Base-by-base conservation (phyloP, 2,329 filamentous ascomycete genomes). In the Neodidymelliopsis sp. region DNA sequence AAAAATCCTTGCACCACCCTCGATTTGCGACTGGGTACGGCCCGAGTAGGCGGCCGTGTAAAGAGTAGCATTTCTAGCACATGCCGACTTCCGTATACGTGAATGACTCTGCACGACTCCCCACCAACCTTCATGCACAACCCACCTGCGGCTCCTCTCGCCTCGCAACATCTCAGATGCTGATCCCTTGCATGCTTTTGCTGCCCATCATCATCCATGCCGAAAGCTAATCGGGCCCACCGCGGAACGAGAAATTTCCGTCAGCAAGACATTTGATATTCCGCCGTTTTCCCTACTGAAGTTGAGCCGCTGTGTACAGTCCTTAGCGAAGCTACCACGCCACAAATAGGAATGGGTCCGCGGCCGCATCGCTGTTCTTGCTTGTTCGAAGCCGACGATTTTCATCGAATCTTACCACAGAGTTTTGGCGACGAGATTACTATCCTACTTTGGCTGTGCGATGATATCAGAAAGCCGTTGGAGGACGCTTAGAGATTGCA, bases 11-110 rank as follows among this genome's bases (percentile, higher is more conserved):
- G 49, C 42, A 46, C 60, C 59, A 54, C 64, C 54, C 57, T 68
- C 62, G 67, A 70, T 69, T 62, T 68, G 61, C 66, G 62, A 65
- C 65, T 70, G 68, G 67, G 67, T 65, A 54, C 66, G 68, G 66
- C 43, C 65, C 67, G 66, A 66, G 59, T 49, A 62, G 59, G 54
- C 58, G 53, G 54, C 60, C 61, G 57, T 56, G 58, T 59, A n/a
- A n/a, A n/a, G n/a, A n/a, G n/a, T n/a, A 54, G 57, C 38, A 57
- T 55, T 39, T 45, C n/a, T 41, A 28, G 40, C 40, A 44, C 49
- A 38, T 53, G 49, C 49, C 49, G 49, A 47, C 31, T 46, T 46
- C 49, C 49, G 42, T 29, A 16, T 36, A 20, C 20, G 28, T 44
- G n/a, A 30, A 25, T 15, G 10, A 13, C 16, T 16, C n/a, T 44